Base-by-base conservation (phyloP, 225 moss, liverwort and hornwort species). In the Straminergon stramineum region DNA sequence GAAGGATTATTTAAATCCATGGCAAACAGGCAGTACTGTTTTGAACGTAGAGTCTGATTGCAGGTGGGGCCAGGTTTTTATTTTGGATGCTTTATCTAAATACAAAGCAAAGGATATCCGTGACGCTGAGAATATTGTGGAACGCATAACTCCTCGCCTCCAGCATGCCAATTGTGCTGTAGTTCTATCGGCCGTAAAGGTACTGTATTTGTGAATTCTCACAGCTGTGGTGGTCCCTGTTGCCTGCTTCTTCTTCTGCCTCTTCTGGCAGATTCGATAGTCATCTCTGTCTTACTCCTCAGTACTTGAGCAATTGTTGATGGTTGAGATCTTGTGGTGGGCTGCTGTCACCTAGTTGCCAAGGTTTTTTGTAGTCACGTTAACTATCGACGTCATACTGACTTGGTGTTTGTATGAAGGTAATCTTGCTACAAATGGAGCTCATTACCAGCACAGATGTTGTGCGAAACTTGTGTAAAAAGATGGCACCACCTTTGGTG, bases 81-180 rank as follows among this genome's bases (percentile, higher is more conserved):
- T 99, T 83, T 87, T 97, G 92, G 99, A 97, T 94, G 97, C 99
- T 77, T 91, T 99, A 62, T 97, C 99, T 63, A 96, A 96, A 89
- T 99, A 99, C 93, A 99, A 99, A 91, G 95, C 97, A 32, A 99
- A 97, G 90, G 99, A 99, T 91, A 95, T 96, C 45, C 96, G 99
- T 57, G 99, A 99, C 88, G 99, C 99, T 86, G 99, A 99, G 91
- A 99, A 97, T 86, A 97, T 99, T 79, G 99, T 99, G 84, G 99
- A 99, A 86, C 96, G 99, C 71, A 97, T 99, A 67, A 99, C 99
- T 83, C 99, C 99, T 79, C 97, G 99, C 26, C 87, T 99, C 88
- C 99, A 99, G 93, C 99, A 99, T 95, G 99, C 99, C 64, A 99
- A 99, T 63, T 99, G 99, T 94, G 99, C 97, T 34, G 99, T 99